Evolutionary conservation across 768 basidiomycete genomes (phyloP).

Genomic region (Lactarius trivialis): DNA sequence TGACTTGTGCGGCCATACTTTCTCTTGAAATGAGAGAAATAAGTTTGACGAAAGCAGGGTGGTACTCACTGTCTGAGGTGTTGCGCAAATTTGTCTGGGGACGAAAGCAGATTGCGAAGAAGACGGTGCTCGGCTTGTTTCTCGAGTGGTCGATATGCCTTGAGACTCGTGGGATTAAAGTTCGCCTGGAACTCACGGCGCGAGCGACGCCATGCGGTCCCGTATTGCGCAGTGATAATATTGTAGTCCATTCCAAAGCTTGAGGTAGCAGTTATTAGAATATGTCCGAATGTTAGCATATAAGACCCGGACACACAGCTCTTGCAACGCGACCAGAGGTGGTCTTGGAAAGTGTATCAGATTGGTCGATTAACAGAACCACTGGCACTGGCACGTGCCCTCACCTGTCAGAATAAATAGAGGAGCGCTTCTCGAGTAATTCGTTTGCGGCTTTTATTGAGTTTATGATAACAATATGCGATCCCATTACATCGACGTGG

Average conservation of each 20-base stretch:
- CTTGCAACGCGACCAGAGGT: neutral
- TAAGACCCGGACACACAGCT: neutral
- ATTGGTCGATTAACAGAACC: neutral
- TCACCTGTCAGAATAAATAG: neutral
- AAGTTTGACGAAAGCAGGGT: neutral
- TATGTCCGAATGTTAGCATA: neutral
- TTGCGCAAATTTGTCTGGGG: neutral
- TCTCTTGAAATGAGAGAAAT: neutral
- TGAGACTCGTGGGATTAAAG: neutral
- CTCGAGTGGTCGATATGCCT: neutral
- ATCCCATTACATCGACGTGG: neutral
- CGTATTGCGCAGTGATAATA: neutral
- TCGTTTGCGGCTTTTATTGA: neutral
- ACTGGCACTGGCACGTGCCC: too few species aligned
- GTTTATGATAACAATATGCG: neutral
- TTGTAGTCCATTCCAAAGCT: neutral
- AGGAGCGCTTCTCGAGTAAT: neutral
- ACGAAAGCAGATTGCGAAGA: neutral
- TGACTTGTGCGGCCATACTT: neutral
- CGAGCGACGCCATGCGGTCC: neutral
- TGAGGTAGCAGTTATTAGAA: neutral
- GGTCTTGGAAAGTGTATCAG: neutral
- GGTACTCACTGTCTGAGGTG: neutral
- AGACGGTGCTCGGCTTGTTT: neutral
- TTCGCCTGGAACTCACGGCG: neutral